These are phyloP conservation scores for Leishmania amazonensis DNA, from an alignment of 208 protist genomes.

Conservation along the genomic window DNA sequence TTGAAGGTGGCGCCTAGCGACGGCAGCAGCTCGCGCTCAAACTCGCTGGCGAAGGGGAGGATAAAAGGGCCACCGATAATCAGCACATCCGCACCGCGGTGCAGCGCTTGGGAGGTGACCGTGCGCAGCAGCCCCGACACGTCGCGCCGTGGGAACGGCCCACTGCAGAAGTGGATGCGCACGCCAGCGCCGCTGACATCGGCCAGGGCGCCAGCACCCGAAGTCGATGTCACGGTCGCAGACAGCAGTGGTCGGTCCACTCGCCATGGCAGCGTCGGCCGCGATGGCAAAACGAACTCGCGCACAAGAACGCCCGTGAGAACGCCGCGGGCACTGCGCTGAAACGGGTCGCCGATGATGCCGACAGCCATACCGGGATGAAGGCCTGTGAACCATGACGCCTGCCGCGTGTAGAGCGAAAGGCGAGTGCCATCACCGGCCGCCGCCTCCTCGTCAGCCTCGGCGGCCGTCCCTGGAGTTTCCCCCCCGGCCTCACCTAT, in stretches of 20 bases:
- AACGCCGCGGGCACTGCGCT: slow-evolving; percentile 69
- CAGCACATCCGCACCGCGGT: slow-evolving; percentile 75
- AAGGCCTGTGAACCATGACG: slow-evolving; percentile 74
- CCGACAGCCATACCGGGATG: slow-evolving; percentile 84
- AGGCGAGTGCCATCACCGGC: slow-evolving; percentile 36
- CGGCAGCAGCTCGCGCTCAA: slow-evolving; percentile 58
- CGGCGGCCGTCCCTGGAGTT: slow-evolving; percentile 14
- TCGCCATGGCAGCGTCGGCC: slow-evolving; percentile 69
- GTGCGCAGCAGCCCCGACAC: slow-evolving; percentile 49
- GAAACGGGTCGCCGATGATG: slow-evolving; percentile 78
- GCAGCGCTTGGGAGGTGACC: slow-evolving; percentile 60
- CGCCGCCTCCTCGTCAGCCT: slow-evolving; percentile 38
- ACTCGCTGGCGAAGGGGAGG: slow-evolving; percentile 51
- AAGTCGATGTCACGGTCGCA: background rate
- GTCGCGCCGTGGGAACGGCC: slow-evolving; percentile 79
- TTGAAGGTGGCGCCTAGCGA: slow-evolving; percentile 56
- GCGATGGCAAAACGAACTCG: slow-evolving; percentile 59
- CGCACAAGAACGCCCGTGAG: slow-evolving; percentile 80
- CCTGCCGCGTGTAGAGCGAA: slow-evolving; percentile 68
- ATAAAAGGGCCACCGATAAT: slow-evolving; percentile 87
- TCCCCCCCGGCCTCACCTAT: slow-evolving; percentile 14
- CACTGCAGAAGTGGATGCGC: slow-evolving; percentile 88
- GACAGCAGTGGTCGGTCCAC: slow-evolving; percentile 44
- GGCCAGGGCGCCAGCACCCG: background rate
- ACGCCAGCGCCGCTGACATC: slow-evolving; percentile 10